Evolutionary conservation across 768 basidiomycete species (phyloP).

Genomic region (Leccinum obscurum): DNA sequence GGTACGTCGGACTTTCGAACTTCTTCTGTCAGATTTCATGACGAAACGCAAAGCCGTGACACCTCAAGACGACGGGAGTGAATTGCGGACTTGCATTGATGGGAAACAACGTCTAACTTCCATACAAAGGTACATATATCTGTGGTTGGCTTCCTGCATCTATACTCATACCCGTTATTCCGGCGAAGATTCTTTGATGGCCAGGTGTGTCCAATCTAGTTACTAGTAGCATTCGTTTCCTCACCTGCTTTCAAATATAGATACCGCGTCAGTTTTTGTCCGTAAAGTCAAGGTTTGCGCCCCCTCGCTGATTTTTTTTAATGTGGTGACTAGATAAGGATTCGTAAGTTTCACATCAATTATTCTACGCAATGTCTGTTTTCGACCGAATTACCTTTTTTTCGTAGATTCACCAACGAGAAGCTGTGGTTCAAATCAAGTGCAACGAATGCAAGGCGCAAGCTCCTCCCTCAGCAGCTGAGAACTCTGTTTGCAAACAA

Average conservation of each 20-base stretch:
- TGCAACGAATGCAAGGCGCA: conserved; percentile 22
- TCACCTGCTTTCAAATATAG: conserved; percentile 27
- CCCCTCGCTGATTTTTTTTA: conserved; percentile 7
- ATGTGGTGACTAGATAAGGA: conserved; percentile 37
- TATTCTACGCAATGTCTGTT: neutral
- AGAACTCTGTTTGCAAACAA: conserved; percentile 42
- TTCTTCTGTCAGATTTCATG: conserved; percentile 3
- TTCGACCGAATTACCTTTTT: neutral
- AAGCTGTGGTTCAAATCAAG: conserved; percentile 40
- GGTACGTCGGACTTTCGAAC: conserved; percentile 37
- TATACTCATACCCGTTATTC: conserved; percentile 1
- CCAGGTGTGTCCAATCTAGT: conserved; percentile 39
- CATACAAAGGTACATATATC: conserved; percentile 46
- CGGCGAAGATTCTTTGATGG: conserved; percentile 52
- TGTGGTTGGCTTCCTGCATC: neutral
- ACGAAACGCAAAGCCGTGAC: conserved; percentile 37
- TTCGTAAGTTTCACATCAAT: conserved; percentile 29
- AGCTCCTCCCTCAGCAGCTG: conserved; percentile 36
- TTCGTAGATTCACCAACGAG: conserved; percentile 31
- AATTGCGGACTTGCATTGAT: conserved; percentile 59
- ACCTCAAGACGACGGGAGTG: conserved; percentile 40
- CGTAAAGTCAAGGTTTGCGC: neutral
- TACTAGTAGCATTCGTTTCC: neutral
- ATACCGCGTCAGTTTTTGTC: conserved; percentile 41
- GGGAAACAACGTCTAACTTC: conserved; percentile 76